Percentiles rank a stretch among this genome's conserved stretches.
Conservation (phyloP, 129 eudicot species). For the Escallonia rubra region DNA sequence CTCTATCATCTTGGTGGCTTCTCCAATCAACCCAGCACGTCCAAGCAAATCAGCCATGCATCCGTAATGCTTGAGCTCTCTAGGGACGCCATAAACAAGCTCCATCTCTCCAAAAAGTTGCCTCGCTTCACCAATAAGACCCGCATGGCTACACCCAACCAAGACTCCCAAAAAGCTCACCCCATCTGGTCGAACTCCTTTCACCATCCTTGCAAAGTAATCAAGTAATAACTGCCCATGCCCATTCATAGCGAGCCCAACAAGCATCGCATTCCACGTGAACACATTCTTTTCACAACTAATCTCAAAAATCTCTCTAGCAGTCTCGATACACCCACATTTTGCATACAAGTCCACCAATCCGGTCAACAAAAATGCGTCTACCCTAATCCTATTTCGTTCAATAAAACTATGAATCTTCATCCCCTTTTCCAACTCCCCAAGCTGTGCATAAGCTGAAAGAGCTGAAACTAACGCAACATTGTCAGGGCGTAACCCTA, state of each 20-base stretch:
- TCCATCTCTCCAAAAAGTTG: slow-evolving; percentile 51
- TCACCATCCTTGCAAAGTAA: slow-evolving; percentile 53
- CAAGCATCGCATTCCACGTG: slow-evolving; percentile 72
- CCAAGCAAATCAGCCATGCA: slow-evolving; percentile 82
- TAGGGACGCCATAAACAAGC: slow-evolving; percentile 30
- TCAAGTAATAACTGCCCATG: slow-evolving; percentile 36
- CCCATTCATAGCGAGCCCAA: slow-evolving; percentile 75
- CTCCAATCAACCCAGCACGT: slow-evolving; percentile 67
- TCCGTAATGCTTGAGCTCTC: slow-evolving; percentile 76
- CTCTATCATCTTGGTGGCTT: slow-evolving; percentile 56
- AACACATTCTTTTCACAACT: slow-evolving; percentile 34
- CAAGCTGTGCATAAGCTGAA: slow-evolving; percentile 60
- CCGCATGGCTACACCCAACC: slow-evolving; percentile 80
- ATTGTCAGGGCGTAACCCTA: slow-evolving; percentile 35
- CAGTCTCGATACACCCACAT: slow-evolving; percentile 69
- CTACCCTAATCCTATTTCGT: slow-evolving; percentile 24
- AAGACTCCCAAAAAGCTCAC: slow-evolving; percentile 62
- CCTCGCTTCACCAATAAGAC: slow-evolving; percentile 51
- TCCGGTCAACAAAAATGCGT: slow-evolving; percentile 54
- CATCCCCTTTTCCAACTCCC: slow-evolving; percentile 56
- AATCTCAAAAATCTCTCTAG: slow-evolving; percentile 43
- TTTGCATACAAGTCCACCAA: slow-evolving; percentile 73
- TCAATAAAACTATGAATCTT: slow-evolving; percentile 34
- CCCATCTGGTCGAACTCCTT: slow-evolving; percentile 55
- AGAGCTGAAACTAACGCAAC: slow-evolving; percentile 53